Evolutionary conservation across 768 basidiomycete species (phyloP), one percentile per base, ranked within the genome.

Genomic region (Podaxis sp.): DNA sequence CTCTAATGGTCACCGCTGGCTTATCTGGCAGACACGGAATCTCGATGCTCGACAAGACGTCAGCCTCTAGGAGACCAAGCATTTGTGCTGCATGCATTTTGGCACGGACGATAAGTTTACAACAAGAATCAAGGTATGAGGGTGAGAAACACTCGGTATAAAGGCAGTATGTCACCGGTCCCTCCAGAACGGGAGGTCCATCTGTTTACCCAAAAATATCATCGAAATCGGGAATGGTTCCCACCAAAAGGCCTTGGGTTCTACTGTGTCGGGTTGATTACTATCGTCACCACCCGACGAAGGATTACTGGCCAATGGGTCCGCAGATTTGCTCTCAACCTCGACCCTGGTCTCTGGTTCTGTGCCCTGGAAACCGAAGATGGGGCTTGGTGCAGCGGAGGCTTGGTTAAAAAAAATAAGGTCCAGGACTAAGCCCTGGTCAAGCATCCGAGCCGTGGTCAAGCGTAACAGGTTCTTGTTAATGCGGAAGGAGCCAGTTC

Each of bases 81-180:
- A 93, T 96, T 70, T 97, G 91, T 44, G 97, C 94, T 71, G 96
- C 93, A 69, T 95, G 93, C 94, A 97, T 96, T 76, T 93, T 93
- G n/a, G 92, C 94, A 33, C 96, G 87, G 5, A 94, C 90, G 26
- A 98, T 81, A 71, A 98, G 99, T 64, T 96, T 95, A 20, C 3
- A 30, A 30, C 28, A 30, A 7, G 28, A 30, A 10, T 17, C 41
- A n/a, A n/a, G n/a, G 38, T 15, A 20, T 67, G 50, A 65, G 26
- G 6, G 1, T 53, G n/a, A 49, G 10, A 37, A 51, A 17, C 33
- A 46, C 30, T 2, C 11, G 40, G 20, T 7, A 30, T 56, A 20
- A 36, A 66, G 4, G 58, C 51, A 36, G 38, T 2, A 48, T 60
- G 63, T 68, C 60, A 91, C 91, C 92, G 84, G 73, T 93, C 92